phyloP scores from a whole-genome alignment of 2,329 filamentous ascomycete species.

The Dothideomycetidae sp. region DNA sequence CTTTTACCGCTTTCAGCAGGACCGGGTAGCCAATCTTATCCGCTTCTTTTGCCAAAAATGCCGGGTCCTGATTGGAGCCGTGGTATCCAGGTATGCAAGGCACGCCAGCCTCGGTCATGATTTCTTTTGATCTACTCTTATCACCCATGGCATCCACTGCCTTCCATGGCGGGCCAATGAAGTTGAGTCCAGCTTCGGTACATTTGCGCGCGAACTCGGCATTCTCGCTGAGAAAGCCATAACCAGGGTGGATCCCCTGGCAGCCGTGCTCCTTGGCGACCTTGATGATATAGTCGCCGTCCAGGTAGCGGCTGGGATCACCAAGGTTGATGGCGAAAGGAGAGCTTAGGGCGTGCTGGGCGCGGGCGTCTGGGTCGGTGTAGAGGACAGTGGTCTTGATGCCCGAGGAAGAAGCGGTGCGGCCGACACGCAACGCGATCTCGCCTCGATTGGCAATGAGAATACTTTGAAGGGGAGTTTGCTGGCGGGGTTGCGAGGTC shows the following conservation, averaged over 20 bases:
- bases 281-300: constrained; percentile 81
- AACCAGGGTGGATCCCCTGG: constrained; percentile 86
- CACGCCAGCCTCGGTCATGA: constrained; percentile 90
- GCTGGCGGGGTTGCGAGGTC: constrained; percentile 12
- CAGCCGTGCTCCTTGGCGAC: constrained; percentile 78
- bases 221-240: constrained; percentile 91
- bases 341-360: constrained; percentile 78
- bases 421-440: constrained; percentile 84
- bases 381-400: constrained; percentile 91
- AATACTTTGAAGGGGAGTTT: constrained; percentile 43
- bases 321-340: constrained; percentile 75
- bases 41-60: constrained; percentile 52
- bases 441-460: constrained; percentile 95
- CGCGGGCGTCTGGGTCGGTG: constrained; percentile 74
- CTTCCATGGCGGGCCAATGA: constrained; percentile 75
- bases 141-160: constrained; percentile 78
- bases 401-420: constrained; percentile 74
- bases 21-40: constrained; percentile 54
- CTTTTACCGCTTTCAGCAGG: constrained; percentile 52
- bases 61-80: constrained; percentile 61
- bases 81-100: constrained; percentile 96
- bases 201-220: constrained; percentile 78
- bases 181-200: constrained; percentile 77
- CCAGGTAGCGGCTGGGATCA: constrained; percentile 72
- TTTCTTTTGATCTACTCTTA: constrained; percentile 84